Evolutionary conservation across 2,329 filamentous ascomycete species (phyloP).

Genomic region (Aspergillus novofumigatus): DNA sequence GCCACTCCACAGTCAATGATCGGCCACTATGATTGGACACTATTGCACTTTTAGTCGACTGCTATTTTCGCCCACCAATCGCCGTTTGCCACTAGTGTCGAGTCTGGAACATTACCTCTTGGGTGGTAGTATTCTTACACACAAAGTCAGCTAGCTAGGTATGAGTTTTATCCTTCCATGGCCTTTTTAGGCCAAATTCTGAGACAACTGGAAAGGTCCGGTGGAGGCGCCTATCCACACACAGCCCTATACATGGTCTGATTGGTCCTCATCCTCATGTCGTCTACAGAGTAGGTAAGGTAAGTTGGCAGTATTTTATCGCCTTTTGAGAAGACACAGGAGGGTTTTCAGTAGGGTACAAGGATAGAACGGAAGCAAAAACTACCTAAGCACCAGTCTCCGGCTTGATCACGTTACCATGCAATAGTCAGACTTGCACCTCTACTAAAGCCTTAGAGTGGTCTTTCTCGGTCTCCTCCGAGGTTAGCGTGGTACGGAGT

Average conservation of each 20-base stretch:
- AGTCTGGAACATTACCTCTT: slow-evolving; percentile 12
- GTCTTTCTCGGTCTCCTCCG: neutral
- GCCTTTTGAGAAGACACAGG: no score
- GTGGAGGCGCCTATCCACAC: neutral
- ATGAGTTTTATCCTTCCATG: neutral
- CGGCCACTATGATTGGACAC: slow-evolving; percentile 1
- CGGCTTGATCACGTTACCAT: neutral
- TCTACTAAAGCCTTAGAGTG: neutral
- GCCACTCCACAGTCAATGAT: slow-evolving; percentile 1
- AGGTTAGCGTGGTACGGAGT: no score
- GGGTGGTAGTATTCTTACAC: no score
- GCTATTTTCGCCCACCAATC: slow-evolving; percentile 14
- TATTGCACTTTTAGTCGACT: neutral
- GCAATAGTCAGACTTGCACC: no score
- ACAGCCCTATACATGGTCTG: neutral
- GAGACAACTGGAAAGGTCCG: neutral
- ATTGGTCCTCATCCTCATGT: neutral
- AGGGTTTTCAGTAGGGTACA: neutral
- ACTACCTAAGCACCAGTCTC: no score
- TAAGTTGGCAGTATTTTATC: neutral
- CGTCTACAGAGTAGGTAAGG: no score
- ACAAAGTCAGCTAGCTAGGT: neutral
- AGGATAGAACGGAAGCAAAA: neutral
- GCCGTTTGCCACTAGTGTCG: neutral
- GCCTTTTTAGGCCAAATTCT: neutral